Conservation (phyloP, 1,139 yeast species). For the Kluyveromyces marxianus region DNA sequence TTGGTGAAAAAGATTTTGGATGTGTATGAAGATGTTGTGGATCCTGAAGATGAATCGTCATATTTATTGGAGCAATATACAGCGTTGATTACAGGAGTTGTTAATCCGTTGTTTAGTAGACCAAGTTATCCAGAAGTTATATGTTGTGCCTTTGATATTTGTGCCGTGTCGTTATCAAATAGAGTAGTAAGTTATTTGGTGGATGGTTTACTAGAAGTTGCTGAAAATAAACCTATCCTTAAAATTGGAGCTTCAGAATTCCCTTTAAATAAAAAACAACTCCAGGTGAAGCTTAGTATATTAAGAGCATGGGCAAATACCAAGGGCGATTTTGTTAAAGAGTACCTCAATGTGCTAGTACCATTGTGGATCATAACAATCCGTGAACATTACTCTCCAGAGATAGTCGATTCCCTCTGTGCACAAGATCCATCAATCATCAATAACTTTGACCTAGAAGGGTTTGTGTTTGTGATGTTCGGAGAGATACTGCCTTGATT, state of each 20-base stretch:
- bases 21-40: constrained; percentile 53
- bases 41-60: constrained; percentile 48
- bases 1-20: constrained; percentile 43
- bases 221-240: constrained; percentile 18
- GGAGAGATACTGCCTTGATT: too few relatives aligned
- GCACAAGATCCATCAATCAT: too few relatives aligned
- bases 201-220: constrained; percentile 43
- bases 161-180: constrained; percentile 61
- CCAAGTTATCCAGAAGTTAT: constrained; percentile 72
- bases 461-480: too few relatives aligned
- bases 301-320: too few relatives aligned
- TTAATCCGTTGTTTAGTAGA: constrained; percentile 78
- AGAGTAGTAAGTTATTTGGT: constrained; percentile 28
- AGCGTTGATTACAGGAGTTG: constrained; percentile 86
- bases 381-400: constrained; percentile 38
- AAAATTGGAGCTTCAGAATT: constrained; percentile 34
- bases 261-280: constrained; percentile 32
- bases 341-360: constrained; percentile 50
- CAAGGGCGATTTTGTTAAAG: constrained; percentile 37
- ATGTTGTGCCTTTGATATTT: constrained; percentile 68
- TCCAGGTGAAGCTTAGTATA: too few relatives aligned
- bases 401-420: too few relatives aligned
- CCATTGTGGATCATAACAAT: constrained; percentile 76
- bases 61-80: constrained; percentile 85
- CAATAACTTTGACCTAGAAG: too few relatives aligned